Percentiles rank a stretch among this genome's conserved stretches.
Evolutionary conservation across 306 rosid species (phyloP).

Genomic region (Quercus bicolor): DNA sequence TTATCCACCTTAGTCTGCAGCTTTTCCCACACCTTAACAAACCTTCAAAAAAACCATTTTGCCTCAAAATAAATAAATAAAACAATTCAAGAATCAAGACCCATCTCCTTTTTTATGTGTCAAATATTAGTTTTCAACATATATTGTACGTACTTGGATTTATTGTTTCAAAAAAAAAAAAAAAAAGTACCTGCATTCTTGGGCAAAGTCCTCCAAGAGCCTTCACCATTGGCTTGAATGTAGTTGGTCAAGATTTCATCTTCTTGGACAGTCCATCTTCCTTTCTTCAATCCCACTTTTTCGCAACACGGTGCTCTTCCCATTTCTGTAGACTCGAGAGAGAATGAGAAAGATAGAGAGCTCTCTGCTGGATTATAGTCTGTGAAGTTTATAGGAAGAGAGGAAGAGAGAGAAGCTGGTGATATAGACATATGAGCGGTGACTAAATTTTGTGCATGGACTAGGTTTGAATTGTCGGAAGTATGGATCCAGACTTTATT

Average conservation of each 20-base stretch:
- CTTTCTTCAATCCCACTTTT: constrained; percentile 76
- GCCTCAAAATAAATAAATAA: neutral
- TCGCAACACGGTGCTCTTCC: constrained; percentile 85
- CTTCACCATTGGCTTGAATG: constrained; percentile 66
- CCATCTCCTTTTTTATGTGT: neutral
- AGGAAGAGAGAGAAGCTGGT: no score
- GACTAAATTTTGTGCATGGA: no score
- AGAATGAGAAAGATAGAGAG: neutral
- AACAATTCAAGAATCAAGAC: neutral
- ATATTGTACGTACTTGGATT: no score
- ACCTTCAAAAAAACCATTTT: constrained; percentile 31
- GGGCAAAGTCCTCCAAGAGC: constrained; percentile 83
- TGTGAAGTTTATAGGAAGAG: no score
- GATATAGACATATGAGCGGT: no score
- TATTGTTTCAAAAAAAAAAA: neutral
- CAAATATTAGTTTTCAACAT: neutral
- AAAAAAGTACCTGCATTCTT: constrained; percentile 61
- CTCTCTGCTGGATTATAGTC: neutral
- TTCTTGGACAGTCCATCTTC: constrained; percentile 90
- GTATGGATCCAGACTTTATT: no score
- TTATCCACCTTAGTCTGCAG: constrained; percentile 90
- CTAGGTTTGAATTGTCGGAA: no score
- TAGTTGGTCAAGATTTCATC: constrained; percentile 62
- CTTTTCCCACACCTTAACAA: constrained; percentile 79
- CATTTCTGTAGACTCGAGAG: constrained; percentile 27